Base-by-base conservation (phyloP, 257 asterid genomes). In the Nemophila menziesii region DNA sequence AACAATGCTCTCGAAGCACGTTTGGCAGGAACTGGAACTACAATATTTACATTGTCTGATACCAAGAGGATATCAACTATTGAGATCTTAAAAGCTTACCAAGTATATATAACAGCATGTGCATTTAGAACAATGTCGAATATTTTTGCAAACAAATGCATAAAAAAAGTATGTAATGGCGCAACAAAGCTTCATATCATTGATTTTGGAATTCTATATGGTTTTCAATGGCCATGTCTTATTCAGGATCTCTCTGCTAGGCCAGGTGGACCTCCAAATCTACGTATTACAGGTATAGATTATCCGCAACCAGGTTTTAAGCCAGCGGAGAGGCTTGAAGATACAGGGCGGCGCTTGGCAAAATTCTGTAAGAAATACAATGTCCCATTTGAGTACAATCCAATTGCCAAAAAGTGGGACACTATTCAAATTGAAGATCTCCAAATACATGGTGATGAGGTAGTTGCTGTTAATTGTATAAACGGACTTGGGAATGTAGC, bases 211-310 rank as follows among this genome's bases (percentile, higher is more conserved):
- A 74, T 80, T 39, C 13, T 66, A 11, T 66, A 77, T 23, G 93
- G 93, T 5, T 80, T 77, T 14, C 93, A 80, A n/a, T 80, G 93
- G 93, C 93, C 93, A 1, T 77, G 89, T 36, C 52, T 80, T 3
- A 73, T 80, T 44, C 87, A 80, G 14, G 75, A 75, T 8, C 19
- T 74, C 14, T 77, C 93, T 0, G 20, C 66, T 7, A 54, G 71
- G 70, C 89, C 79, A 0, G 80, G 89, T 0, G 89, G 93, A 1
- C 65, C 93, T 3, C 93, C 93, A 0, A 2, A 2, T 37, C 40
- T 80, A 44, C 70, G 53, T 17, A 69, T 80, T 24, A 80, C 93
- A 0, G 93, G 93, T 4, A 71, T 80, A 7, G 93, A 80, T 48
- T 60, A 64, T 47, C 93, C 93, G 2, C 89, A 74, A 49, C 64